Evolutionary conservation across 2,329 filamentous ascomycete genomes (phyloP).

Genomic region (Arthrobotrys sinensis): DNA sequence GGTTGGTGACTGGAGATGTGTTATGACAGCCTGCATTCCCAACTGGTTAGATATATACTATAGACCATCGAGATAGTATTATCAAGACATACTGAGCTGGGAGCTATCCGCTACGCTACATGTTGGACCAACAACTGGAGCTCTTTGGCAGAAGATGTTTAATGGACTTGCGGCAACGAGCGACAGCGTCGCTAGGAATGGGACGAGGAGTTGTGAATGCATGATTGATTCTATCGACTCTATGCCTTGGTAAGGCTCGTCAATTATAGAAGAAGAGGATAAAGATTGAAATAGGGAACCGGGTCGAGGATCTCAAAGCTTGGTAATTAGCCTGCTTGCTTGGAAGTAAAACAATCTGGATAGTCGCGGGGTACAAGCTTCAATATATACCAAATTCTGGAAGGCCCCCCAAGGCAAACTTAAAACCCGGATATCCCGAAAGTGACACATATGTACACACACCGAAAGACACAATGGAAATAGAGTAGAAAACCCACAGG

Average conservation of each 20-base stretch:
- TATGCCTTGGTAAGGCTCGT: not conserved
- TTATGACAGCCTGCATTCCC: conserved; percentile 73
- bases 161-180: conserved; percentile 39
- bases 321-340: conserved; percentile 11
- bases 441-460: not conserved
- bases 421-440: conserved; percentile 14
- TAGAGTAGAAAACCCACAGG: not conserved
- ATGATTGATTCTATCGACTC: not conserved
- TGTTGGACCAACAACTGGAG: conserved; percentile 36
- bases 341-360: not conserved
- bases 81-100: conserved; percentile 47
- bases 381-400: conserved; percentile 17
- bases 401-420: not conserved
- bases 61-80: not conserved
- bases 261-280: not conserved
- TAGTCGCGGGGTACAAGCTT: conserved; percentile 13
- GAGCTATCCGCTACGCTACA: conserved; percentile 43
- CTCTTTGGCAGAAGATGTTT: conserved; percentile 43
- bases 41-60: not conserved
- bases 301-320: not conserved
- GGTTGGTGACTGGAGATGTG: conserved; percentile 74
- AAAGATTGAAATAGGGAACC: not conserved
- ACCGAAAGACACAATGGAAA: conserved; percentile 1
- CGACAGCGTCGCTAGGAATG: conserved; percentile 22
- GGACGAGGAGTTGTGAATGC: conserved; percentile 40